Evolutionary conservation across 139 green algal genomes (phyloP).

Genomic region (Micromonas commoda): DNA sequence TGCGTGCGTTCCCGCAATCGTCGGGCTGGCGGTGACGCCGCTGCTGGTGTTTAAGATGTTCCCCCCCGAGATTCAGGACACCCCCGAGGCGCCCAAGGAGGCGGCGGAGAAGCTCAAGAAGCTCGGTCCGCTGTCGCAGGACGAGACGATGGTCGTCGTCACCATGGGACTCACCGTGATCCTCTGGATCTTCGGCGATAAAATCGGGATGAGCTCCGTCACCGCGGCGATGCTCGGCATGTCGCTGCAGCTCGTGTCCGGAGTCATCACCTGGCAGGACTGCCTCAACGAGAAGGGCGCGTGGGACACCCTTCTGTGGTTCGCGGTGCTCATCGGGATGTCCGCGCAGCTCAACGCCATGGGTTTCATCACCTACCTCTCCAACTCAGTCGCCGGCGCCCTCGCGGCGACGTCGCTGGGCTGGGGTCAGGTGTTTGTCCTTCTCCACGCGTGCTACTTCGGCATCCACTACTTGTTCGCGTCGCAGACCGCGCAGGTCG

Average conservation of each 20-base stretch:
- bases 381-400: constrained; percentile 23
- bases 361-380: constrained; percentile 56
- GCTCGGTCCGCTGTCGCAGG: constrained; percentile 79
- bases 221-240: constrained; percentile 91
- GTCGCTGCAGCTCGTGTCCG: constrained; percentile 73
- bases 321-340: constrained; percentile 89
- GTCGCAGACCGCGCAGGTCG: constrained; percentile 90
- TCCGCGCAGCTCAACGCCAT: constrained; percentile 62
- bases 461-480: constrained; percentile 94
- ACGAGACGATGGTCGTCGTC: constrained; percentile 82
- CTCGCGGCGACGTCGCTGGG: constrained; percentile 52
- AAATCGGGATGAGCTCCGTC: constrained; percentile 69
- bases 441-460: constrained; percentile 85
- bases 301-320: constrained; percentile 96
- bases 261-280: constrained; percentile 76
- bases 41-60: constrained; percentile 37
- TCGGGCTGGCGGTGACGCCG: constrained; percentile 30
- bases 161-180: constrained; percentile 73
- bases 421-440: constrained; percentile 70
- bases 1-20: constrained; percentile 48
- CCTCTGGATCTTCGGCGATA: constrained; percentile 72
- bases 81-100: constrained; percentile 72
- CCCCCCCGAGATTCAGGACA: constrained; percentile 52
- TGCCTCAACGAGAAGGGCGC: constrained; percentile 86
- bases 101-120: constrained; percentile 56